Evolutionary conservation across 179 eudicot genomes (phyloP).

Genomic region (Spergularia azorica): DNA sequence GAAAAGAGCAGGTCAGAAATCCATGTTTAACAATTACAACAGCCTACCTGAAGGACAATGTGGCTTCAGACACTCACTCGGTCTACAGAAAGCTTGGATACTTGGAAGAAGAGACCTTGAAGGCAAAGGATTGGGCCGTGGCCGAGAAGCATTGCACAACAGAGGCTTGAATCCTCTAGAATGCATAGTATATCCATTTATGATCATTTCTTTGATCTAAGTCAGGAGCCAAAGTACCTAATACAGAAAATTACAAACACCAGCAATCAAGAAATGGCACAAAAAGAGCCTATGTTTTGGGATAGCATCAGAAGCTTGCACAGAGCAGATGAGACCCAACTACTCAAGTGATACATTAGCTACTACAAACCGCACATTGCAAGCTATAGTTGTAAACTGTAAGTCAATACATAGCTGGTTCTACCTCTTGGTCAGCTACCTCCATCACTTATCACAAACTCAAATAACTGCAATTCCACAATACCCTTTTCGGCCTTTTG

Average conservation of each 20-base stretch:
- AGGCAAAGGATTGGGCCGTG: slow-evolving; percentile 24
- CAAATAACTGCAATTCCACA: background rate
- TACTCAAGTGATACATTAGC: background rate
- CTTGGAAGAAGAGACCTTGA: slow-evolving; percentile 24
- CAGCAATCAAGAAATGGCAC: background rate
- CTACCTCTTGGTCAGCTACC: background rate
- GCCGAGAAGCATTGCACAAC: slow-evolving; percentile 29
- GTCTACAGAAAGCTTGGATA: slow-evolving; percentile 33
- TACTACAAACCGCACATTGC: background rate
- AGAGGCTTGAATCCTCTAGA: slow-evolving; percentile 34
- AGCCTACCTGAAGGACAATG: slow-evolving; percentile 43
- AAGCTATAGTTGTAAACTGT: background rate
- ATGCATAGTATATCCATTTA: slow-evolving; percentile 49
- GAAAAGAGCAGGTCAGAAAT: background rate
- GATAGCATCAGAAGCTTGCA: background rate
- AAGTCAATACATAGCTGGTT: background rate
- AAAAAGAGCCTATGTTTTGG: background rate
- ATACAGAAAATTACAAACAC: background rate
- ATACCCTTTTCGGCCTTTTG: too few species aligned
- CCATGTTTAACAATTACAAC: background rate
- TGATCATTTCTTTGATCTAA: slow-evolving; percentile 42
- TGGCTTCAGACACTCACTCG: slow-evolving; percentile 27
- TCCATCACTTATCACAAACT: background rate
- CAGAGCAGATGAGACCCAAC: background rate
- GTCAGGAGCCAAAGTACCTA: slow-evolving; percentile 2